A percentile compares a stretch with the other conserved stretches of the same genome.
Conservation (phyloP, 1,139 yeast genomes). For the Hyphopichia fennica region DNA sequence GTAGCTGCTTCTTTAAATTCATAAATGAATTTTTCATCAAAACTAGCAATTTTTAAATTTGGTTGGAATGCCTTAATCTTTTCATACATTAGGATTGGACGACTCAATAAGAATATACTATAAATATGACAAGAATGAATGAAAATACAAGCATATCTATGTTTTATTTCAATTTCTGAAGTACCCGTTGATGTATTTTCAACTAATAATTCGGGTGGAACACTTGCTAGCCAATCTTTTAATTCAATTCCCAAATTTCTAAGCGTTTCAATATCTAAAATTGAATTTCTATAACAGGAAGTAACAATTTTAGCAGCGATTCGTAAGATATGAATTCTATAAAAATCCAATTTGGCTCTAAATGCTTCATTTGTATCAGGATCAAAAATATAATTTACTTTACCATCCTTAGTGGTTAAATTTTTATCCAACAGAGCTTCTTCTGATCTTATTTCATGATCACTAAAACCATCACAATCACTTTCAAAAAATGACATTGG, state of each 20-base stretch:
- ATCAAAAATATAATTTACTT: background rate
- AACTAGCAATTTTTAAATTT: background rate
- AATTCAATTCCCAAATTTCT: background rate
- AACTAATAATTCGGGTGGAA: background rate
- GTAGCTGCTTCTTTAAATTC: background rate
- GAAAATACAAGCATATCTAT: background rate
- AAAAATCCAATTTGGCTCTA: background rate
- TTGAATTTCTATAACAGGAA: background rate
- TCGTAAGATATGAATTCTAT: background rate
- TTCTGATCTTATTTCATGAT: background rate
- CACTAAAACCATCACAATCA: background rate
- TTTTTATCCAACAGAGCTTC: background rate
- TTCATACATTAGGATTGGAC: background rate
- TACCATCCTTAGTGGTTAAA: background rate
- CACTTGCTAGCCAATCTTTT: background rate
- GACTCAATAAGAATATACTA: background rate
- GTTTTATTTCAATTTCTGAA: background rate
- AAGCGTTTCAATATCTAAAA: background rate
- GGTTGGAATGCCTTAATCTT: too few relatives aligned
- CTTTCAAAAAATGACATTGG: background rate
- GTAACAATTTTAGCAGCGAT: background rate
- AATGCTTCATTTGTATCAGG: background rate
- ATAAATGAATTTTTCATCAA: background rate
- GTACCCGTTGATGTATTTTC: background rate
- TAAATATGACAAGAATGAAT: background rate